Evolutionary conservation across 495 filamentous ascomycete species (phyloP).

Genomic region (Cercophora sp.): DNA sequence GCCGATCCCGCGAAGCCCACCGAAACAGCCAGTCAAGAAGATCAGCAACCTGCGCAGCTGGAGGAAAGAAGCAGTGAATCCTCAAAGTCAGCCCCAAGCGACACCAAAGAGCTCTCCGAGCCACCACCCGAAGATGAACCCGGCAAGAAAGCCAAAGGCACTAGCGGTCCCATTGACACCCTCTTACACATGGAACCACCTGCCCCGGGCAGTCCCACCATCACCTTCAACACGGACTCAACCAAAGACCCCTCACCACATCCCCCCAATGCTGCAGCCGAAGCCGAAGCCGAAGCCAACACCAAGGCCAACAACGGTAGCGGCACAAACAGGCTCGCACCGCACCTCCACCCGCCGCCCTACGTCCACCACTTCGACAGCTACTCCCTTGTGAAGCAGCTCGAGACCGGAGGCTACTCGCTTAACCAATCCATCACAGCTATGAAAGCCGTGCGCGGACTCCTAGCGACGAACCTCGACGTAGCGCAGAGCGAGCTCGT

Average conservation of each 20-base stretch:
- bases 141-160: conserved; percentile 7
- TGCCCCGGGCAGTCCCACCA: conserved; percentile 36
- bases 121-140: not conserved
- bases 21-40: conserved; percentile 4
- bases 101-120: not conserved
- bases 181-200: conserved; percentile 58
- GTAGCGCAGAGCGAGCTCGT: conserved; percentile 72
- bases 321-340: conserved; percentile 34
- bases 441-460: conserved; percentile 81
- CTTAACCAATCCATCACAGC: conserved; percentile 65
- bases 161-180: conserved; percentile 56
- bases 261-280: too few relatives aligned
- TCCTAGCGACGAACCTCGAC: conserved; percentile 74
- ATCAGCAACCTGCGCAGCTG: conserved; percentile 11
- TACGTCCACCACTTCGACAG: conserved; percentile 97
- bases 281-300: too few relatives aligned
- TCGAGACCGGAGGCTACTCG: conserved; percentile 65
- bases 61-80: not conserved
- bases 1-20: conserved; percentile 12
- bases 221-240: conserved; percentile 2
- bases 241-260: conserved; percentile 8
- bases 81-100: not conserved
- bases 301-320: too few relatives aligned
- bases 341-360: conserved; percentile 65
- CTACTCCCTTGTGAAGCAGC: conserved; percentile 75